A percentile compares a stretch with the other conserved stretches of the same genome.
phyloP scores from a whole-genome alignment of 331 rosid genomes.

The Acacia pycnantha region DNA sequence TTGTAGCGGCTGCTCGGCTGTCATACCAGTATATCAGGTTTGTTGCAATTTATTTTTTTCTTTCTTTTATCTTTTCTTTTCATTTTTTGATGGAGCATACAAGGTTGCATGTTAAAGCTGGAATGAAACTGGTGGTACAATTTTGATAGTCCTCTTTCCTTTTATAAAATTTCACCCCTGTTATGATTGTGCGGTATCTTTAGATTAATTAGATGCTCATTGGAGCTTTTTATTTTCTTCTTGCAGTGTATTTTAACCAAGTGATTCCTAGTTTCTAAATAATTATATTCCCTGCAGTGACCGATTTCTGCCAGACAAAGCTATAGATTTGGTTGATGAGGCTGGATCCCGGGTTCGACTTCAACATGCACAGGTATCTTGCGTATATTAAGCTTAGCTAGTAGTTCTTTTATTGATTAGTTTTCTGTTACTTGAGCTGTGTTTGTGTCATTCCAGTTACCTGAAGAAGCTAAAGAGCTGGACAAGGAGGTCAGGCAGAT shows the following conservation, averaged over 20 bases:
- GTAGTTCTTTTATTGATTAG: not conserved
- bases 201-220: slow-evolving; percentile 4
- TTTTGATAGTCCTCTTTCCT: not conserved
- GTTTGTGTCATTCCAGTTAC: slow-evolving; percentile 53
- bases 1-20: slow-evolving; percentile 73
- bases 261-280: slow-evolving; percentile 27
- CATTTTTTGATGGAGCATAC: not conserved
- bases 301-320: slow-evolving; percentile 92
- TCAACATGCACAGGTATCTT: slow-evolving; percentile 81
- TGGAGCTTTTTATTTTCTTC: not conserved
- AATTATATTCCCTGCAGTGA: slow-evolving; percentile 55
- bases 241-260: not conserved
- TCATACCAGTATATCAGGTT: slow-evolving; percentile 90
- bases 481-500: slow-evolving; percentile 92
- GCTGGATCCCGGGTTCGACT: slow-evolving; percentile 96
- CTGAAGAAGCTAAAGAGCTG: slow-evolving; percentile 87
- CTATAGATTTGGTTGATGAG: slow-evolving; percentile 93
- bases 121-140: not conserved
- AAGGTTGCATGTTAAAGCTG: not conserved
- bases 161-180: not conserved
- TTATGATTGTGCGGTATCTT: not conserved
- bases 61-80: not conserved
- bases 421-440: slow-evolving; percentile 21
- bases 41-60: slow-evolving; percentile 3
- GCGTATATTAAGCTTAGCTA: slow-evolving; percentile 3